Evolutionary conservation across 176 grass and related monocot genomes (phyloP), one percentile per base, ranked within the genome.

Genomic region (Echinochloa phyllopogon): DNA sequence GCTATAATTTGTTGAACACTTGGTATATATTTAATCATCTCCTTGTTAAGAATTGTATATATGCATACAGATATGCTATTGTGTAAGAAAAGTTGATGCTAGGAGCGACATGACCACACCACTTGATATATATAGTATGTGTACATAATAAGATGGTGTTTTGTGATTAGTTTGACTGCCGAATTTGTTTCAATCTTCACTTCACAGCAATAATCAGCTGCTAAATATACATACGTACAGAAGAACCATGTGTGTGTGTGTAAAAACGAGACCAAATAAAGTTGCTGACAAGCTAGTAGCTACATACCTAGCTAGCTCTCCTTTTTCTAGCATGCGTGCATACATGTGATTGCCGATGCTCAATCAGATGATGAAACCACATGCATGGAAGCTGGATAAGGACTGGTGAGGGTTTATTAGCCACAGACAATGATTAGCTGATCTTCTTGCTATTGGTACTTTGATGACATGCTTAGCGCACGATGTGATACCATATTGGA

Each of bases 371-470:
- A 87, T 82, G 38, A 52, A 73, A 53, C 70, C 27, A 25, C 70
- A 21, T 37, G 29, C 52, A 13, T 40, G 43, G 27, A 71, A 83
- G 84, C 16, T 58, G 65, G 84, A 87, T 90, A 87, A 90, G 74
- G 80, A 60, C 23, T 13, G 6, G 52, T 10, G 24, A 73, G 45
- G 74, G 72, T 78, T 83, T 74, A n/a, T 70, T 80, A 51, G 29
- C 15, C 10, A 57, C 18, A 21, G 10, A n/a, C 8, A 69, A 70
- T 81, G 77, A 68, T 81, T 21, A 76, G 61, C 8, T 43, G 6
- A 75, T 65, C 13, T 77, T 29, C 24, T 72, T 63, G 72, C 24
- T 5, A 33, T 41, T 75, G 47, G 67, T 51, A 78, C 79, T 86
- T 59, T 78, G 11, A 72, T 50, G 40, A 21, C 84, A 83, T 78